A percentile compares a stretch with the other conserved stretches of the same genome.
phyloP scores from a whole-genome alignment of 768 basidiomycete species.

The Hericium coralloides region DNA sequence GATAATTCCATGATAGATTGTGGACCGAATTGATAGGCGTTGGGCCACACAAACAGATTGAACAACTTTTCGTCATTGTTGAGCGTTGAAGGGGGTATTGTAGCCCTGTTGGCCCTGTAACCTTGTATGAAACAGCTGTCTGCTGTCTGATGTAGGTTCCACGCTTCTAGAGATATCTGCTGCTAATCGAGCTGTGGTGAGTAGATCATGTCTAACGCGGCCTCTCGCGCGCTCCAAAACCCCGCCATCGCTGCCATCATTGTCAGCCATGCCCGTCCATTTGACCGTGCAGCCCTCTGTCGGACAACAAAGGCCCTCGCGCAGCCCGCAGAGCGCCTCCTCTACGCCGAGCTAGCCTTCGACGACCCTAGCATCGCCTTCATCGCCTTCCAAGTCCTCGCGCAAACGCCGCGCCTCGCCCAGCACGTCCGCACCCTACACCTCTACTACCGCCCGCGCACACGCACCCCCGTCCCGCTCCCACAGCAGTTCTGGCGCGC shows the following conservation, averaged over 20 bases:
- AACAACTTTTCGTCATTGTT: no score
- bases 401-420: constrained; percentile 26
- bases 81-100: no score
- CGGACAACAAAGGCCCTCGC: constrained; percentile 39
- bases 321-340: constrained; percentile 34
- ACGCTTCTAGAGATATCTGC: no score
- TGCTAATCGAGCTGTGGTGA: no score
- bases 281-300: constrained; percentile 36
- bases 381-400: constrained; percentile 31
- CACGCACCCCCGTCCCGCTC: constrained; percentile 17
- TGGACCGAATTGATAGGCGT: no score
- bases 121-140: no score
- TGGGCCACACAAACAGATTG: no score
- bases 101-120: no score
- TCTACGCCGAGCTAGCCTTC: constrained; percentile 37
- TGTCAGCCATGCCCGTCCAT: constrained; percentile 25
- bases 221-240: constrained; percentile 20
- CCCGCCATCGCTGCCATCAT: constrained; percentile 36
- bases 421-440: constrained; percentile 34
- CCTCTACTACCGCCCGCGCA: constrained; percentile 26
- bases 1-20: no score
- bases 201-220: neutral
- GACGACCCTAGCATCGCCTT: constrained; percentile 26
- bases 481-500: constrained; percentile 34
- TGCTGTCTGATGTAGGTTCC: no score